Evolutionary conservation across 306 rosid genomes (phyloP), one percentile per base, ranked within the genome.

Genomic region (Sophora flavescens): DNA sequence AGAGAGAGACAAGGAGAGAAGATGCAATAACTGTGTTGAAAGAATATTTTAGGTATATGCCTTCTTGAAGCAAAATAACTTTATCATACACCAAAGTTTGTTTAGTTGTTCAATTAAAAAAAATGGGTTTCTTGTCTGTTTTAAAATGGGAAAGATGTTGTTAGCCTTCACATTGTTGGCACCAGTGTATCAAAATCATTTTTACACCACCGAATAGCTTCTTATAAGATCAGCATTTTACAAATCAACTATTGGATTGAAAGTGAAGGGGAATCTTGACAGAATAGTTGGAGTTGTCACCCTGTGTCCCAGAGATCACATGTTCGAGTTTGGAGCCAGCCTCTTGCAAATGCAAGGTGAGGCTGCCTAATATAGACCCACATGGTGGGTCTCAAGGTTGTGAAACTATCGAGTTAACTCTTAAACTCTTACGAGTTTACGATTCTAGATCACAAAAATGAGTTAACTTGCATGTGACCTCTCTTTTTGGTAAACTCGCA

Each of bases 1-100:
- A 12, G 66, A 60, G 66, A 58, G 63, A 60, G 66, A 60, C 18
- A 14, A 4, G 39, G 39, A 54, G 6, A 58, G 64, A 28, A 58
- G 64, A 33, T 32, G 42, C 42, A 60, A 14, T 60, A 60, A 33
- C 6, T 60, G 18, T 60, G 9, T 60, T 60, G 66, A 60, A 42
- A 60, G 22, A 32, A 30, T 60, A 56, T 18, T 32, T 60, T 60
- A 60, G 42, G 18, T 60, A 32, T 13, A 1, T 32, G 66, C 5
- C 18, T 32, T 32, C 18, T 14, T 60, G 66, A 33, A 30, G 42
- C 66, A 60, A 60, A 41, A 41, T 41, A 32, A 13, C 41, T 59
- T 59, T 28, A 32, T 42, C 42, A 60, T 60, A 17, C 11, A 14
- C 42, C 66, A 4, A 32, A 60, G 17, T 58, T 58, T 58, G 47